Evolutionary conservation across 73 alveolate genomes (phyloP), one percentile per base, ranked within the genome.

Genomic region (Tetrahymena thermophila): DNA sequence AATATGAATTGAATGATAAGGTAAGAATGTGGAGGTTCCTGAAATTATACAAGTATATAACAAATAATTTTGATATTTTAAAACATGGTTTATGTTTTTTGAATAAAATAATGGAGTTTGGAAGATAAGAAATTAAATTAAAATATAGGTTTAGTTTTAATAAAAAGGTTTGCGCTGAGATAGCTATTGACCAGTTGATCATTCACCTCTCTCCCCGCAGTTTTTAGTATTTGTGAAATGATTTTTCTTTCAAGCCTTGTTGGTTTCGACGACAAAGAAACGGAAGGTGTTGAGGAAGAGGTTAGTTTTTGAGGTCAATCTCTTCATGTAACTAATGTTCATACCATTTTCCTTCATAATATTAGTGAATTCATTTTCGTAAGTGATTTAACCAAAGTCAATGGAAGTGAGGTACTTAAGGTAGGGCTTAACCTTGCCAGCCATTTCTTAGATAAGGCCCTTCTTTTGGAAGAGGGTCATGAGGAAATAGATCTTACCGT

Each of bases 321-420:
- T 71, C 37, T 95, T 93, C 94, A 84, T 95, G 44, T 85, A 89
- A 35, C 31, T 57, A 23, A 95, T 95, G 50, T 85, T 34, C 56
- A 95, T 35, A 19, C 95, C 95, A 34, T 95, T 83, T 19, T 95
- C 95, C 50, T 42, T 95, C 25, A 95, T 43, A 93, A 95, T 44
- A 34, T 85, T 23, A 25, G 57, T 94, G 83, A 95, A 95, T 85
- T 95, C 97, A 42, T 95, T 95, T 93, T 95, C 97, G 50, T 89
- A 95, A 44, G 97, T 95, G 25, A 95, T 95, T 42, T 85, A 84
- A n/a, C 97, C 97, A 35, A 95, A 95, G 35, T 95, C 97, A 21
- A 95, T 95, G 4, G 97, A 85, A 13, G 97, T 89, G 83, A 95
- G 40, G 34, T 95, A 95, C 57, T 95, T 95, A 85, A 95, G 84